Conservation (phyloP, 176 grass and related monocot genomes). For the Dendrocalamus sinicus region DNA sequence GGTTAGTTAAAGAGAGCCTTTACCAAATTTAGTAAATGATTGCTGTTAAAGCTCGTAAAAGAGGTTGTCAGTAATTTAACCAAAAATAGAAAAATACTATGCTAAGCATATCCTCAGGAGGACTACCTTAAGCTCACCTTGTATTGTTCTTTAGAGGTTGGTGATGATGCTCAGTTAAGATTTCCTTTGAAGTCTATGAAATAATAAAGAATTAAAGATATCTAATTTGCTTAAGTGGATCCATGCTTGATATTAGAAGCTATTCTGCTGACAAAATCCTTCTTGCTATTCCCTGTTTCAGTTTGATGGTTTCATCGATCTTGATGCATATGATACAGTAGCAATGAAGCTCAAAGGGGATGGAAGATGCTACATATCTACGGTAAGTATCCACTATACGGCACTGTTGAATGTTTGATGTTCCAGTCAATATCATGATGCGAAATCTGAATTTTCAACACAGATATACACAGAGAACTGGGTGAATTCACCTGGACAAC, state of each 20-base stretch:
- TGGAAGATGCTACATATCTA: slow-evolving; percentile 98
- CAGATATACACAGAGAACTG: slow-evolving; percentile 99
- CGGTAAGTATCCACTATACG: slow-evolving; percentile 51
- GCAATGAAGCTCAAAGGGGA: slow-evolving; percentile 93
- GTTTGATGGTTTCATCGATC: slow-evolving; percentile 88
- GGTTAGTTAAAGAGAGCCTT: background rate
- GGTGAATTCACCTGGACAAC: slow-evolving; percentile 88
- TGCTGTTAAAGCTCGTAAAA: background rate
- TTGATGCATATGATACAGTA: slow-evolving; percentile 96
- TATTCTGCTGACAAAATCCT: slow-evolving; percentile 30
- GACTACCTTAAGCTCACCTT: background rate
- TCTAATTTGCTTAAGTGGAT: background rate
- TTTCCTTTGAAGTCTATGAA: background rate
- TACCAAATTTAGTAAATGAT: background rate
- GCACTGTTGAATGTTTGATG: slow-evolving; percentile 21
- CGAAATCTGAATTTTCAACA: slow-evolving; percentile 38
- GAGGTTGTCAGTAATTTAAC: background rate
- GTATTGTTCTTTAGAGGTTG: slow-evolving; percentile 10
- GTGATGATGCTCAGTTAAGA: background rate
- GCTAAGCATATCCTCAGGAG: background rate
- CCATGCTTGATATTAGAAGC: background rate
- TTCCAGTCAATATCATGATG: slow-evolving; percentile 30
- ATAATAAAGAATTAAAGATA: background rate
- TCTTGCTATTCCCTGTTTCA: slow-evolving; percentile 42
- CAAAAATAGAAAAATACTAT: background rate